Base-by-base conservation (phyloP, 352 stramenopile species). In the Phytopythium boreale region DNA sequence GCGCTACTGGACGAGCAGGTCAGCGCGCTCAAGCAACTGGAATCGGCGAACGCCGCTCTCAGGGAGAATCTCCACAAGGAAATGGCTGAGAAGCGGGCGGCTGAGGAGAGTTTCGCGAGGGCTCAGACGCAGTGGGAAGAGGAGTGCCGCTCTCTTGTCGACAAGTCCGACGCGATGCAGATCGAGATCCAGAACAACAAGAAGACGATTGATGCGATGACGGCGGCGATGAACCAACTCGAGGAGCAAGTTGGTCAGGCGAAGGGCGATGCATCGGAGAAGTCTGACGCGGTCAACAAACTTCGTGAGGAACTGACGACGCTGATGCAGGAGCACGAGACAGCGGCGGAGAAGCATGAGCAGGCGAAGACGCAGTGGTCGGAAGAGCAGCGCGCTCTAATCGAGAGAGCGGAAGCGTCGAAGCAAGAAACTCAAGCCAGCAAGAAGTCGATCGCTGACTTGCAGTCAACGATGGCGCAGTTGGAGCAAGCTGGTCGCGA, bases 71-170 rank as follows among this genome's bases (percentile, higher is more conserved):
- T 81, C 22, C 64, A 68, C 57, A 67, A 57, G 19, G 51, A 79
- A n/a, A 63, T 77, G 41, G 50, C 64, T 26, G 59, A 77, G 69
- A 68, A 69, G 39, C 57, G 71, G 24, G 62, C 68, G 57, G 53
- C 75, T 19, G 36, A 63, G 4, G 64, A 77, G 34, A 66, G 22
- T 64, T 75, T 68, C 22, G 56, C 27, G 26, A 37, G 61, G 52
- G 64, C 69, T 43, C 46, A 52, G 58, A 31, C 57, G 31, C 47
- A 37, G 15, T 79, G 72, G 69, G 37, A 47, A 26, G 41, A 60
- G 7, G 64, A 77, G 50, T 75, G 74, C 27, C 60, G 39, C 17
- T 66, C 69, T 27, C 36, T 74, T 14, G 27, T 31, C 22, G 39
- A 75, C 39, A 56, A 59, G 7, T 68, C 37, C 1, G 27, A 56